A percentile compares a stretch with the other conserved stretches of the same genome.
phyloP scores from a whole-genome alignment of 2,329 filamentous ascomycete species.

The Truncatella angustata region DNA sequence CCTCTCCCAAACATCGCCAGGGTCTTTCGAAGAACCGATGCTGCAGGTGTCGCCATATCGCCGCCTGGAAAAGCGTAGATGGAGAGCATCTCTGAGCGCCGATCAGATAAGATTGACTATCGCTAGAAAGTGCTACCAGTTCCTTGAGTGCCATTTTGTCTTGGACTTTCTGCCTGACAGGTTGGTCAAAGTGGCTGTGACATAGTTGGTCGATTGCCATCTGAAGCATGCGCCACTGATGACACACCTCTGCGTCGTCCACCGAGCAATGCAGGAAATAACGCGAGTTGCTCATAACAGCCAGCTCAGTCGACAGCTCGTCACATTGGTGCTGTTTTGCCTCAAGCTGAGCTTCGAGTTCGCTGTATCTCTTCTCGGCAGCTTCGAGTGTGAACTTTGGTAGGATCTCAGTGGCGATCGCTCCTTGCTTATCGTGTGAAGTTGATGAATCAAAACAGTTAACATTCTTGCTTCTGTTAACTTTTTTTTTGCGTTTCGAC shows the following conservation, averaged over 20 bases:
- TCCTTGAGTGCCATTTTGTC: not conserved
- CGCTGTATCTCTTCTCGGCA: not conserved
- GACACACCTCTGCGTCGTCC: not conserved
- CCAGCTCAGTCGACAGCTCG: not conserved
- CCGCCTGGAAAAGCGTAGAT: not conserved
- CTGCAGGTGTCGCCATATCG: not conserved
- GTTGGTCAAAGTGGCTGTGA: not conserved
- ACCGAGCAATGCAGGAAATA: not conserved
- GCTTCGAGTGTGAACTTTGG: not conserved
- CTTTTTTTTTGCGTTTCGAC: not conserved
- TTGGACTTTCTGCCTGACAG: not conserved
- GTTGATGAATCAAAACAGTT: too few relatives aligned
- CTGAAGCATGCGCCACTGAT: not conserved
- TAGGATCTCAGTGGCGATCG: not conserved
- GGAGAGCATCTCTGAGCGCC: not conserved
- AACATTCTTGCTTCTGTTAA: not conserved
- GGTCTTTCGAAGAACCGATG: not conserved
- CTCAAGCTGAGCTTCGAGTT: not conserved
- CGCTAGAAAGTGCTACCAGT: not conserved
- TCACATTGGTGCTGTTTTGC: not conserved
- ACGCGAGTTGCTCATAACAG: not conserved
- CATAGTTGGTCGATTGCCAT: not conserved
- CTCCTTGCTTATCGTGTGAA: not conserved
- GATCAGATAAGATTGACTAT: not conserved
- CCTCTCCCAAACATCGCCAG: not conserved